Conservation (phyloP, 1,284 basidiomycete genomes). For the Ceratobasidium sp. region DNA sequence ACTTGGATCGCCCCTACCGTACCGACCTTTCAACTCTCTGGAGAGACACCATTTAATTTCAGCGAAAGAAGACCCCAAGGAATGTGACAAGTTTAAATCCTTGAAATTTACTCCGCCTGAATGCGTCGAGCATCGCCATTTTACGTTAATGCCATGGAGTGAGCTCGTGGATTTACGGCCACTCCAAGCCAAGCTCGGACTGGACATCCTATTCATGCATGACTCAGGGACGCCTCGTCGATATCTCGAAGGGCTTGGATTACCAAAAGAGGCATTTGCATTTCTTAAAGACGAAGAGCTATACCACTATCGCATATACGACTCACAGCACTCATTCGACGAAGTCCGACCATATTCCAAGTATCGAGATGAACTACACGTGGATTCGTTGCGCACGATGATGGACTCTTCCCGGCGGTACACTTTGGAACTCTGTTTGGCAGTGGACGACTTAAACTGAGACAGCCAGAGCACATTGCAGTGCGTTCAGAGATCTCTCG, state of each 20-base stretch:
- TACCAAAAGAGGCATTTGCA: constrained; percentile 54
- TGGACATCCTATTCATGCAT: constrained; percentile 48
- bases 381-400: constrained; percentile 46
- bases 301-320: constrained; percentile 72
- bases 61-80: constrained; percentile 59
- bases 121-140: constrained; percentile 64
- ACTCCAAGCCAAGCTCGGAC: constrained; percentile 51
- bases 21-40: constrained; percentile 66
- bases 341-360: constrained; percentile 46
- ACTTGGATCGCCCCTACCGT: constrained; percentile 67
- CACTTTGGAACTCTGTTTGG: constrained; percentile 74
- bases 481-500: constrained; percentile 57
- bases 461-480: constrained; percentile 49
- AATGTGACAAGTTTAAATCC: constrained; percentile 54
- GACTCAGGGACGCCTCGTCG: constrained; percentile 57
- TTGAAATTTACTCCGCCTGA: constrained; percentile 49
- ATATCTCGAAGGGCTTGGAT: constrained; percentile 58
- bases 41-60: constrained; percentile 57
- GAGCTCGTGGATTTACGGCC: constrained; percentile 64
- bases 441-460: constrained; percentile 65
- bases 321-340: constrained; percentile 50
- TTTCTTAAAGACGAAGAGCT: constrained; percentile 59
- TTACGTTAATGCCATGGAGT: constrained; percentile 69
- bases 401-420: constrained; percentile 55
- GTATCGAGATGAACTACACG: constrained; percentile 50